Base-by-base conservation (phyloP, 2,329 filamentous ascomycete genomes). In the Claviceps fusiformis region DNA sequence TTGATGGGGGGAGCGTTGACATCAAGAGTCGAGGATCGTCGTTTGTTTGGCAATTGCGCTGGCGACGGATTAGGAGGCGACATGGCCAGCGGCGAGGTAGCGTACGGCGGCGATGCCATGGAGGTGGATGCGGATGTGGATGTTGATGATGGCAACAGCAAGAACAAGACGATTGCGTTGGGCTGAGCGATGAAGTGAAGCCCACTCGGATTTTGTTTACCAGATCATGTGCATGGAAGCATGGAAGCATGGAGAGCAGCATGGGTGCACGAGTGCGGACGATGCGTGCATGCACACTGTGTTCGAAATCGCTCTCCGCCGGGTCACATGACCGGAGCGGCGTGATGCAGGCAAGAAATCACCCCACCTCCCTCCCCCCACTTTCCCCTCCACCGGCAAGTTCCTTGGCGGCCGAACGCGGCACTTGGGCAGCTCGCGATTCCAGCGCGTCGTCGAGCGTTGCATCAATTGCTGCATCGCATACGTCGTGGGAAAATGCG, bases 91-190 rank as follows among this genome's bases (percentile, higher is more conserved):
- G 77, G 75, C 27, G 78, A 79, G 58, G 72, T 68, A 27, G 67
- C 67, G 62, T 72, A 73, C 0, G 76, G 76, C 59, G 81, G 81
- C 49, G 81, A 83, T 61, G 82, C 80, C 75, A 77, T 81, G 54
- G 27, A 57, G 31, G 15, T 35, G 7, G 35, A 37, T 7, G 5
- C 10, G 31, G 31, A 33, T 33, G 31, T 33, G 5, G 31, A 33
- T 33, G 31, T 37, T 37, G 35, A 37, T 37, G 35, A 37, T 37
- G 35, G 35, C 10, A 19, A 33, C 10, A 35, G 19, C 19, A 19
- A 19, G 19, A 19, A 19, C 19, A 19, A 19, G 19, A 19, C 19
- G 19, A 19, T 19, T 19, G 37, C 10, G 13, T 13, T 13, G 39
- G n/a, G 39, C 2, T n/a, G 39, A 41, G 39, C 39, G 5, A 17